Conservation (phyloP, 805 yeast genomes). For the Nakazawaea wickerhamii region DNA sequence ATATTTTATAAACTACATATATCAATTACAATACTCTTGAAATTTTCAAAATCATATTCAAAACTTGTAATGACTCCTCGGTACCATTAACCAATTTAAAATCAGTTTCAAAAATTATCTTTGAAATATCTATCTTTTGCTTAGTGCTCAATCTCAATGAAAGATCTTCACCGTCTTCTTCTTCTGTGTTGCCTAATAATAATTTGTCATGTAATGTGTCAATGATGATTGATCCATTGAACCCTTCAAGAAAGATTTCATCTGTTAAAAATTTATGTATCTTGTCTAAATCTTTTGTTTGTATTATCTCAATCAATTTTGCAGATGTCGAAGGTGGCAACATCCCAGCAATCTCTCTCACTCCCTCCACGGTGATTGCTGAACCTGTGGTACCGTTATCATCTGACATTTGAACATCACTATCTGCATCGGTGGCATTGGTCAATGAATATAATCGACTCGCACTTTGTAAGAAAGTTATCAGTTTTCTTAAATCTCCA, state of each 20-base stretch:
- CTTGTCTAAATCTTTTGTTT: constrained; percentile 19
- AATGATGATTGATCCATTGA: constrained; percentile 25
- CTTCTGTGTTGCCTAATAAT: constrained; percentile 20
- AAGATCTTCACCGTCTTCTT: constrained; percentile 27
- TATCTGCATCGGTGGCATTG: constrained; percentile 17
- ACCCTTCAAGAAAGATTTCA: constrained; percentile 27
- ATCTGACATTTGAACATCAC: constrained; percentile 25
- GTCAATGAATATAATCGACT: constrained; percentile 42
- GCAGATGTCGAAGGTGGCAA: constrained; percentile 20
- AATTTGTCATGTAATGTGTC: constrained; percentile 27
- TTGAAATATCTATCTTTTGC: constrained; percentile 62
- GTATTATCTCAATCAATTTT: constrained; percentile 17
- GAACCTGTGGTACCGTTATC: constrained; percentile 15
- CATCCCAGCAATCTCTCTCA: constrained; percentile 29
- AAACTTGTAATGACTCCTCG: constrained; percentile 78
- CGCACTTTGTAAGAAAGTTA: constrained; percentile 84
- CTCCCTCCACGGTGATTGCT: constrained; percentile 12
- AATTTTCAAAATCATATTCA: constrained; percentile 57
- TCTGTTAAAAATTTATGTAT: constrained; percentile 22
- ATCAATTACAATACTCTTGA: constrained; percentile 30
- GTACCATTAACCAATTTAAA: constrained; percentile 75
- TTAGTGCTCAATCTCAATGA: constrained; percentile 50
- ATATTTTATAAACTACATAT: background rate
- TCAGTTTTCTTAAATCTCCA: constrained; percentile 93
- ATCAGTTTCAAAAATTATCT: constrained; percentile 69